Percentiles rank a stretch among this genome's conserved stretches.
phyloP scores from a whole-genome alignment of 140 eudicot species.

The Oenanthe javanica region DNA sequence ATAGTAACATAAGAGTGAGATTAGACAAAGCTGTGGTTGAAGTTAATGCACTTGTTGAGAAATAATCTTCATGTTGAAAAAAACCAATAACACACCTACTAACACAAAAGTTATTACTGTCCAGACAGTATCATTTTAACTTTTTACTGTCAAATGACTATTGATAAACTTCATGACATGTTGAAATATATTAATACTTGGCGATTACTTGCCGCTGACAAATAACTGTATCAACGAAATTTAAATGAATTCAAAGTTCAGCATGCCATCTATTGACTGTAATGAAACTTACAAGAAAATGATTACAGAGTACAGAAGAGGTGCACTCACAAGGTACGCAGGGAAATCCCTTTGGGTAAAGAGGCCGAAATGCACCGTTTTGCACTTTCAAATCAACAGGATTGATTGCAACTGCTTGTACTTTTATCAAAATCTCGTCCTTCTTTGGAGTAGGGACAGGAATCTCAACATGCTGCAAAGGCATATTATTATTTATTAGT shows the following conservation, averaged over 20 bases:
- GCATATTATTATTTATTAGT: too few relatives aligned
- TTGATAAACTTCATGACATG: neutral
- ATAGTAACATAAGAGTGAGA: neutral
- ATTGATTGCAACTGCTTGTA: conserved; percentile 35
- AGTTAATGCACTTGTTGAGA: neutral
- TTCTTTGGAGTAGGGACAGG: conserved; percentile 32
- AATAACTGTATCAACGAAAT: neutral
- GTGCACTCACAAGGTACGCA: conserved; percentile 19
- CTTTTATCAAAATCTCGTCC: conserved; percentile 32
- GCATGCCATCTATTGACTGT: neutral
- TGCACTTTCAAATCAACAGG: conserved; percentile 38
- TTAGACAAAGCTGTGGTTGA: neutral
- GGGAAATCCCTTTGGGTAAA: conserved; percentile 31
- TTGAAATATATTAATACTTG: neutral
- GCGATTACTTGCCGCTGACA: neutral
- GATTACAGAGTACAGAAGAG: neutral
- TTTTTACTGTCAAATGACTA: too few relatives aligned
- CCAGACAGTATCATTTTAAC: too few relatives aligned
- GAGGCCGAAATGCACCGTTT: conserved; percentile 33
- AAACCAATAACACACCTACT: neutral
- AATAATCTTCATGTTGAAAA: neutral
- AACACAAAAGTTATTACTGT: neutral
- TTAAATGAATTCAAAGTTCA: neutral
- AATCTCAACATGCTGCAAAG: conserved; percentile 37
- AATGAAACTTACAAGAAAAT: neutral